Percentiles rank a stretch among this genome's conserved stretches.
These are phyloP conservation scores for Ammopiptanthus mongolicus DNA, from an alignment of 306 rosid genomes.

Conservation along the genomic window DNA sequence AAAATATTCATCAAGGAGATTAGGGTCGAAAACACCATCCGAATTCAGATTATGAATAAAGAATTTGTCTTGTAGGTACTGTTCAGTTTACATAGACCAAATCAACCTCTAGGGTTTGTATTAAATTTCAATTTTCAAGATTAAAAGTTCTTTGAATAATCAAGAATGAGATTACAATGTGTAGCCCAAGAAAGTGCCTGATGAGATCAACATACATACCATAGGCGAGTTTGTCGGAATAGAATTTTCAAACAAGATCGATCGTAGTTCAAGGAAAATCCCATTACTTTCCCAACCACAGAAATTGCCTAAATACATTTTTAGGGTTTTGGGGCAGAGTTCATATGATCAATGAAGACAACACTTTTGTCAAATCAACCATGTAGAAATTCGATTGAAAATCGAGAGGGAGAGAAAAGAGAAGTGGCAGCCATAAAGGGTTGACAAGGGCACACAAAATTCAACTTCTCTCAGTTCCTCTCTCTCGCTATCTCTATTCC, in stretches of 20 bases:
- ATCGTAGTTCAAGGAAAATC: too few species aligned
- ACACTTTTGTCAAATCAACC: not conserved
- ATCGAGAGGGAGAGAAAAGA: not conserved
- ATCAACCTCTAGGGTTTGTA: too few species aligned
- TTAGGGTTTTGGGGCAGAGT: slow-evolving; percentile 51
- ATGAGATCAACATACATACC: not conserved
- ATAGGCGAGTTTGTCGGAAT: slow-evolving; percentile 38
- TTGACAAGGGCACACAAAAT: slow-evolving; percentile 32
- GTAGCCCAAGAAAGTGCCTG: slow-evolving; percentile 50
- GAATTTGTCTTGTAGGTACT: too few species aligned
- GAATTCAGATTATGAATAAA: too few species aligned
- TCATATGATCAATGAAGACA: slow-evolving; percentile 34
- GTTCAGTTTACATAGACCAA: too few species aligned
- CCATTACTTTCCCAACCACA: too few species aligned
- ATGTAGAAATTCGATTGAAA: not conserved
- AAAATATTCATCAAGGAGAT: too few species aligned
- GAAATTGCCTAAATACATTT: slow-evolving; percentile 57
- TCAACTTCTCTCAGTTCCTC: slow-evolving; percentile 14
- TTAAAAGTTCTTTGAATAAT: too few species aligned
- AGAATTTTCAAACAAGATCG: not conserved
- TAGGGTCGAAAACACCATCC: too few species aligned
- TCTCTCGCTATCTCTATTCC: not conserved
- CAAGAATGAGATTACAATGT: not conserved
- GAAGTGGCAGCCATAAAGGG: slow-evolving; percentile 36
- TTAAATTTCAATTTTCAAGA: too few species aligned